Conservation (phyloP, 306 rosid species). For the Cucumis melo region DNA sequence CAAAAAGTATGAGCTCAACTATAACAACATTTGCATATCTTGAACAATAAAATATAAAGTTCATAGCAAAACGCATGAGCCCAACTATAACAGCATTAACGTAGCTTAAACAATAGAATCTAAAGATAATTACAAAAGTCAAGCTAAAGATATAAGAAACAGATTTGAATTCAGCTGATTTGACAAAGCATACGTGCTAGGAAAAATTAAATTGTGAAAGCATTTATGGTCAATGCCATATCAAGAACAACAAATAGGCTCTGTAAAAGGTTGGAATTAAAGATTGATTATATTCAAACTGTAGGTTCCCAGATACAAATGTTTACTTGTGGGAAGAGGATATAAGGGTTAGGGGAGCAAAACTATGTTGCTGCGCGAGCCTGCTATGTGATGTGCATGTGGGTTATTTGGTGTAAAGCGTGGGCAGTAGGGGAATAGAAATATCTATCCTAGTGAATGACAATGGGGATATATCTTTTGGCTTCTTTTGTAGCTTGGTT, state of each 20-base stretch:
- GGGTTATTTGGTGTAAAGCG: background rate
- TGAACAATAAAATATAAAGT: background rate
- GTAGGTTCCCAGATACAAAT: background rate
- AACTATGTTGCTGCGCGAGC: background rate
- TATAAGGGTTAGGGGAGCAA: background rate
- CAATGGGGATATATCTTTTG: background rate
- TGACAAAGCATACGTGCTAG: background rate
- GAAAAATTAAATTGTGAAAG: background rate
- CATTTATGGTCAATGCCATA: background rate
- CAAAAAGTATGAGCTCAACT: slow-evolving; percentile 7
- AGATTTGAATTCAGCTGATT: background rate
- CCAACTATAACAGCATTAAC: background rate
- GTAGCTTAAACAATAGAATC: background rate
- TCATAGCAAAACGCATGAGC: slow-evolving; percentile 12
- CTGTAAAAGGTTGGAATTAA: background rate
- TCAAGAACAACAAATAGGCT: background rate
- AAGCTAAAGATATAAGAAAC: background rate
- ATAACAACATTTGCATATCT: background rate
- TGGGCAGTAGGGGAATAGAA: background rate
- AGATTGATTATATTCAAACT: slow-evolving; percentile 1
- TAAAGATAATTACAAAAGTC: background rate
- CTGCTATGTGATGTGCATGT: background rate
- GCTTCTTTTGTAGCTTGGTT: background rate
- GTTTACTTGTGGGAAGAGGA: background rate
- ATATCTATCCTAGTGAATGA: background rate